Evolutionary conservation across 805 yeast genomes (phyloP).

Genomic region (Soucietia sequanensis): DNA sequence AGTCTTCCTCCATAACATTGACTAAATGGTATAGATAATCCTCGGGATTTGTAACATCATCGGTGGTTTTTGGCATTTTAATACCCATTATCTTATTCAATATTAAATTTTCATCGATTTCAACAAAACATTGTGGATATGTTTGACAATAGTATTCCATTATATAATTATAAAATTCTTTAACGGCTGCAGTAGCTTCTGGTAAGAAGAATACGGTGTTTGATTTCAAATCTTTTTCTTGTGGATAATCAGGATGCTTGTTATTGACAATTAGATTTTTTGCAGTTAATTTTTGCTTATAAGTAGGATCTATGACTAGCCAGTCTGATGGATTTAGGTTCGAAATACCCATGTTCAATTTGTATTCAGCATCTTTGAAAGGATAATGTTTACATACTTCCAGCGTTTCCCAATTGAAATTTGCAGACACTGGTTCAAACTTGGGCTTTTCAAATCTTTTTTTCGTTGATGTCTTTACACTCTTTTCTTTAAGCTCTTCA

Average conservation of each 20-base stretch:
- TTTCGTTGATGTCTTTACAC: neutral
- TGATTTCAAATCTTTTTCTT: slow-evolving; percentile 20
- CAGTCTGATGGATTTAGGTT: slow-evolving; percentile 37
- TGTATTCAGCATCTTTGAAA: slow-evolving; percentile 58
- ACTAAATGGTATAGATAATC: slow-evolving; percentile 21
- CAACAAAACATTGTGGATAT: slow-evolving; percentile 37
- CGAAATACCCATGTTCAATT: slow-evolving; percentile 62
- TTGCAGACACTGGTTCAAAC: slow-evolving; percentile 16
- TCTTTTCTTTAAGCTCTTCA: too few species aligned
- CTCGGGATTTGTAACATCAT: slow-evolving; percentile 7
- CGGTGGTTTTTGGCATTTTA: slow-evolving; percentile 16
- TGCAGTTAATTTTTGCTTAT: slow-evolving; percentile 21
- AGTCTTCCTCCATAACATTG: slow-evolving; percentile 40
- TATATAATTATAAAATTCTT: slow-evolving; percentile 33
- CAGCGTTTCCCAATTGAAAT: slow-evolving; percentile 26
- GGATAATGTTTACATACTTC: slow-evolving; percentile 40
- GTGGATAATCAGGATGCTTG: slow-evolving; percentile 30
- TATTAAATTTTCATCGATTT: slow-evolving; percentile 12
- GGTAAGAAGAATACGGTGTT: slow-evolving; percentile 32
- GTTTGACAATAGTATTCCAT: slow-evolving; percentile 32
- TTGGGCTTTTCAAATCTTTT: slow-evolving; percentile 1
- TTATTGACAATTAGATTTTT: slow-evolving; percentile 30
- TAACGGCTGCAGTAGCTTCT: slow-evolving; percentile 33
- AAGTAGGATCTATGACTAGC: slow-evolving; percentile 39
- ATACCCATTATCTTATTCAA: slow-evolving; percentile 27